Conservation (phyloP, 163 green algal species). For the Scenedesmus sp. region DNA sequence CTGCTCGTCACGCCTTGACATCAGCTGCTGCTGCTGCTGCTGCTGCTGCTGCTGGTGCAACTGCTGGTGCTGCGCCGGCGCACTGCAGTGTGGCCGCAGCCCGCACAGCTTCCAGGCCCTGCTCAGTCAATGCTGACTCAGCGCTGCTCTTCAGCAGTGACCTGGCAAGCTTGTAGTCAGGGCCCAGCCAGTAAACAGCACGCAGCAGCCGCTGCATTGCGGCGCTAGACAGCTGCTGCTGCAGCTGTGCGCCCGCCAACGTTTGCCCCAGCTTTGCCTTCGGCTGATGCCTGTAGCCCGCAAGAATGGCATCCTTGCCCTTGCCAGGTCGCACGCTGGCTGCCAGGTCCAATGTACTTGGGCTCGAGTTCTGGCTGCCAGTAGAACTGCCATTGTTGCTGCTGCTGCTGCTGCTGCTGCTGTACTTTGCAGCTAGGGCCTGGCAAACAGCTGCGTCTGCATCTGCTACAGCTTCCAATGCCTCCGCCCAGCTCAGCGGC, state of each 20-base stretch:
- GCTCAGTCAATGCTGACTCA: background rate
- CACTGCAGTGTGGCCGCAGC: background rate
- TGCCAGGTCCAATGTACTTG: background rate
- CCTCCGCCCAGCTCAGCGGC: too few species aligned
- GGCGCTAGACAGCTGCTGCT: background rate
- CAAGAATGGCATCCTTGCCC: background rate
- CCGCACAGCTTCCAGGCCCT: background rate
- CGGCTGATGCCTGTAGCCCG: background rate
- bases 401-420: background rate
- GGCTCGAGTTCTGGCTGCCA: background rate
- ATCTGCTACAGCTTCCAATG: too few species aligned
- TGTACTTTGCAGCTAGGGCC: too few species aligned
- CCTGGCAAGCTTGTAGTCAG: background rate
- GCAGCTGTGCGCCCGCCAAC: too few species aligned
- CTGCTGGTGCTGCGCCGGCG: background rate
- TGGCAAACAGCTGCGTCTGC: too few species aligned
- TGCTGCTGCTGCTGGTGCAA: background rate
- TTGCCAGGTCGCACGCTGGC: background rate
- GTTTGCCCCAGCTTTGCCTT: background rate
- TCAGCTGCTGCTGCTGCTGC: background rate
- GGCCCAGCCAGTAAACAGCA: conserved; percentile 1
- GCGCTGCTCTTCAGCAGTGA: background rate
- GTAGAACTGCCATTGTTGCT: background rate
- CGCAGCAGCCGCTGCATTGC: background rate
- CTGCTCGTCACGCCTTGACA: background rate